Conservation (phyloP, 192 early-diverging fungal genomes). For the Gamsiella multidivaricata region DNA sequence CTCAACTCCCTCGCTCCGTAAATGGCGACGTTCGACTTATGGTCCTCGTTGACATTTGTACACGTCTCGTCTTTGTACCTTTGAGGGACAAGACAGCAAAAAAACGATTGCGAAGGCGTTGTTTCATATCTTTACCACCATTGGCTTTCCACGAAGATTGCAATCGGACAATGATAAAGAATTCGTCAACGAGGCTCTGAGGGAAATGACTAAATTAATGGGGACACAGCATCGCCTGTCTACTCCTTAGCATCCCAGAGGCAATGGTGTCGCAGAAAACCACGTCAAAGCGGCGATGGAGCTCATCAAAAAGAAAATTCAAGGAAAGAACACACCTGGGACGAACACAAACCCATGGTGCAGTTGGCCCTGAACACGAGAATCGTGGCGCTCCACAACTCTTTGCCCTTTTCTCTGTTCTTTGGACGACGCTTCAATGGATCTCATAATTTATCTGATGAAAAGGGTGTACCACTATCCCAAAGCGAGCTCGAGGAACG, state of each 20-base stretch:
- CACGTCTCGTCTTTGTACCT: slow-evolving; percentile 23
- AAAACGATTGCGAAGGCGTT: slow-evolving; percentile 21
- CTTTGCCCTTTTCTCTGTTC: slow-evolving; percentile 57
- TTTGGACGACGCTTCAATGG: slow-evolving; percentile 53
- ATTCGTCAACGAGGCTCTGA: slow-evolving; percentile 54
- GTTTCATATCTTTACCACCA: slow-evolving; percentile 22
- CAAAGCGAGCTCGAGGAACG: slow-evolving; percentile 24
- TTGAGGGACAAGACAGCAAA: slow-evolving; percentile 28
- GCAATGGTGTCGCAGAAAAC: slow-evolving; percentile 29
- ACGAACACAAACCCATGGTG: slow-evolving; percentile 40
- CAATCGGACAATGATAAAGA: slow-evolving; percentile 59
- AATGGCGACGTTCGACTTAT: slow-evolving; percentile 18
- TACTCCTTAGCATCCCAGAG: slow-evolving; percentile 55
- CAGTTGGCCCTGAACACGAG: slow-evolving; percentile 55
- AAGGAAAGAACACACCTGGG: slow-evolving; percentile 38
- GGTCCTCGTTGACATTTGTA: slow-evolving; percentile 38
- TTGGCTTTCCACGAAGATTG: slow-evolving; percentile 26
- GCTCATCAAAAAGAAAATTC: slow-evolving; percentile 48
- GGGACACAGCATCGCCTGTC: slow-evolving; percentile 48
- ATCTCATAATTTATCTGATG: slow-evolving; percentile 4
- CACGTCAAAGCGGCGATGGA: slow-evolving; percentile 27
- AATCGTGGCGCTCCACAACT: slow-evolving; percentile 29
- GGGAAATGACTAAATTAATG: slow-evolving; percentile 2
- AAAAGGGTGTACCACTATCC: slow-evolving; percentile 4
- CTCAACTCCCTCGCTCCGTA: slow-evolving; percentile 8